Percentiles rank a stretch among this genome's conserved stretches.
phyloP scores from a whole-genome alignment of 2,329 filamentous ascomycete genomes.

The Colletotrichum godetiae region DNA sequence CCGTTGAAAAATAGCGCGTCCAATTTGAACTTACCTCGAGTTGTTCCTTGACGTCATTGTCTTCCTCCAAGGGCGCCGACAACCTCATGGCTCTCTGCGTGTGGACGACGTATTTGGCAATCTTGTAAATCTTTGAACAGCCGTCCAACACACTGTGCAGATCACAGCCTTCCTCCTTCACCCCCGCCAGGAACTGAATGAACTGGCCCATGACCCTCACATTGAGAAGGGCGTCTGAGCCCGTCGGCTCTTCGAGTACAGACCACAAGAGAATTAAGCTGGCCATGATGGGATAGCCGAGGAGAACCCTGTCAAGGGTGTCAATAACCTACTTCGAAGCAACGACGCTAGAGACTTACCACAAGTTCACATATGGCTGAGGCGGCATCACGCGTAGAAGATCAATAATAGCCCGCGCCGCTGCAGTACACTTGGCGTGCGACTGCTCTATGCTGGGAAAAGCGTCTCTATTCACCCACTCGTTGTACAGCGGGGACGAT shows the following conservation, averaged over 20 bases:
- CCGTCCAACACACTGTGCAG: conserved; percentile 14
- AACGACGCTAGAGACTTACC: background rate
- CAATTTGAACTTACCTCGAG: conserved; percentile 8
- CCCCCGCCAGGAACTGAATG: conserved; percentile 22
- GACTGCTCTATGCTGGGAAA: background rate
- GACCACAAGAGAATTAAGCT: conserved; percentile 25
- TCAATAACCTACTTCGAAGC: background rate
- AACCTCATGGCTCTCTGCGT: conserved; percentile 14
- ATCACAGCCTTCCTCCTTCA: conserved; percentile 26
- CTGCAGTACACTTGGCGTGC: conserved; percentile 12
- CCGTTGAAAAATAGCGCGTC: background rate
- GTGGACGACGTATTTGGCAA: conserved; percentile 27
- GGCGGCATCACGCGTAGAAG: conserved; percentile 3
- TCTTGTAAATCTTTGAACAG: conserved; percentile 27
- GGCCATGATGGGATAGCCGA: conserved; percentile 20
- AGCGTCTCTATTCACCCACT: background rate
- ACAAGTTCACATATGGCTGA: conserved; percentile 19
- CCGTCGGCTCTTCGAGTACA: conserved; percentile 25
- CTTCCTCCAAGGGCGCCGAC: conserved; percentile 12
- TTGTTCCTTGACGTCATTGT: conserved; percentile 19
- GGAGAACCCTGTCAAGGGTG: background rate
- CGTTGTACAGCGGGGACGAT: background rate
- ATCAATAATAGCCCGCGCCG: conserved; percentile 24
- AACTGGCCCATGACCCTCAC: conserved; percentile 22
- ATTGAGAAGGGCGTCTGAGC: conserved; percentile 12